phyloP scores from a whole-genome alignment of 345 rosid genomes.

The Murraya koenigii region DNA sequence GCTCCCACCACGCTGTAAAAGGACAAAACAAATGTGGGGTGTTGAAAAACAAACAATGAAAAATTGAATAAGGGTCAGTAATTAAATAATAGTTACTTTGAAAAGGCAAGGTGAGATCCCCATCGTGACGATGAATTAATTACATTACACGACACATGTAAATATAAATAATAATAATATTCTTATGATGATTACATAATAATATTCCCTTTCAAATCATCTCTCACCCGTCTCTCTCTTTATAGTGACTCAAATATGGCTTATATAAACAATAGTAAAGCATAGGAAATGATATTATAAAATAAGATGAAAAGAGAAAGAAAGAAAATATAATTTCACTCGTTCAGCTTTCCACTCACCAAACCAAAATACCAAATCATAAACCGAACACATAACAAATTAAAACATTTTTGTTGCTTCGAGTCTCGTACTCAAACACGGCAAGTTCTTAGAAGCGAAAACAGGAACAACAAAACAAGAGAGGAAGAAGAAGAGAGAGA shows the following conservation, averaged over 20 bases:
- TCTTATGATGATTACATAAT: background rate
- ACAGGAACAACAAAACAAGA: background rate
- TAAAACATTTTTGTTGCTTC: background rate
- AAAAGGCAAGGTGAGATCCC: background rate
- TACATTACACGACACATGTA: background rate
- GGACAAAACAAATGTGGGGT: no score
- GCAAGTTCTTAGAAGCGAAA: background rate
- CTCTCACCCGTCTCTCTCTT: background rate
- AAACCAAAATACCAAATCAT: background rate
- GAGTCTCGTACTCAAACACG: slow-evolving; percentile 18
- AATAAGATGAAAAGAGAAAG: no score
- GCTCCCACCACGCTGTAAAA: no score
- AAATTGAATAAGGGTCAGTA: background rate
- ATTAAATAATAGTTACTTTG: background rate
- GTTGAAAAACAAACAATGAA: background rate
- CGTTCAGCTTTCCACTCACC: background rate
- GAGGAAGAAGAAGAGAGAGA: background rate
- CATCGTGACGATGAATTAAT: background rate
- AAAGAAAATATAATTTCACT: background rate
- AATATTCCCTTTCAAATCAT: background rate
- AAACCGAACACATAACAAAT: background rate
- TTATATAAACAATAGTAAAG: background rate
- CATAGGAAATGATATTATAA: background rate
- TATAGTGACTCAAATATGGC: background rate
- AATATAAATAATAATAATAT: background rate